A percentile compares a stretch with the other conserved stretches of the same genome.
Evolutionary conservation across 192 early-diverging fungal genomes (phyloP).

Genomic region (Thoreauomyces humboldtii): DNA sequence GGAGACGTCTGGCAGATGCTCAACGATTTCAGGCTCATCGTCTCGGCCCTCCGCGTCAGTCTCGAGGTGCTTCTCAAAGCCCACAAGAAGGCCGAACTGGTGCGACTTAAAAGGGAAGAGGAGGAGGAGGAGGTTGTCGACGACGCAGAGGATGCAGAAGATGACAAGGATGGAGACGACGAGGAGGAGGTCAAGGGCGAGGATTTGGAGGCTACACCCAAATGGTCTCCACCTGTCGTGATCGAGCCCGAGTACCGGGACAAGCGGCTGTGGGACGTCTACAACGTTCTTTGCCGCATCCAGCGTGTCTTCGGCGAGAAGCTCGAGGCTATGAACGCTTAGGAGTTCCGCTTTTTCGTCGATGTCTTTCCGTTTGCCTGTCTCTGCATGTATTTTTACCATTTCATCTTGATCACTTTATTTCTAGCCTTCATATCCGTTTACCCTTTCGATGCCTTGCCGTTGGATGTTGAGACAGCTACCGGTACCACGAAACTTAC

Average conservation of each 20-base stretch:
- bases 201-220: neutral
- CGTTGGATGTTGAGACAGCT: too few species aligned
- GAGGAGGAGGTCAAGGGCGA: constrained; percentile 2
- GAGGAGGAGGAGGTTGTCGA: neutral
- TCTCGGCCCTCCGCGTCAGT: neutral
- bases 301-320: constrained; percentile 17
- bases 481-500: too few species aligned
- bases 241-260: constrained; percentile 4
- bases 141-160: constrained; percentile 8
- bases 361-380: neutral
- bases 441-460: too few species aligned
- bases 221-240: constrained; percentile 5
- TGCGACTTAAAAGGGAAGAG: neutral
- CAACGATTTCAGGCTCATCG: constrained; percentile 21
- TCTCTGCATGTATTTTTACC: too few species aligned
- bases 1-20: constrained; percentile 28
- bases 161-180: constrained; percentile 15
- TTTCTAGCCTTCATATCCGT: too few species aligned
- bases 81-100: neutral
- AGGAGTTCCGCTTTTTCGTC: neutral
- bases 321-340: constrained; percentile 13
- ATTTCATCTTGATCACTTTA: too few species aligned
- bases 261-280: constrained; percentile 11
- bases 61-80: constrained; percentile 10
- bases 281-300: constrained; percentile 4